Evolutionary conservation across 2,329 filamentous ascomycete species (phyloP).

Genomic region (Chrysoporthe cubensis): DNA sequence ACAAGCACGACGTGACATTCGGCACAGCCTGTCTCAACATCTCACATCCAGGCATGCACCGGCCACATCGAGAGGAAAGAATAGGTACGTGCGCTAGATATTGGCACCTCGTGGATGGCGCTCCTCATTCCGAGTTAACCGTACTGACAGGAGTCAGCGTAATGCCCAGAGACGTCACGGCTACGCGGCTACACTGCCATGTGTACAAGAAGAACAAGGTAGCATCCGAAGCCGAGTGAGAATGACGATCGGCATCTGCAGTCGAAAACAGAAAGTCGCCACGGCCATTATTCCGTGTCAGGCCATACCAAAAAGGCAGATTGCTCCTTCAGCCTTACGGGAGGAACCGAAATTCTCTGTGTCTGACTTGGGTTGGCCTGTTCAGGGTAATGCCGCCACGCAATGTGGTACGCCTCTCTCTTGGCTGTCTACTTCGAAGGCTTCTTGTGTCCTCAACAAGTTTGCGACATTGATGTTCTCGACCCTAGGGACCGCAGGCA

Average conservation of each 20-base stretch:
- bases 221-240: not conserved
- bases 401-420: not conserved
- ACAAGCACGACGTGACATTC: slow-evolving; percentile 2
- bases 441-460: not conserved
- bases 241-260: slow-evolving; percentile 14
- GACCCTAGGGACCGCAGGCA: not conserved
- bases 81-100: not conserved
- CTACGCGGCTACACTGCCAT: not conserved
- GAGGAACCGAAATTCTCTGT: slow-evolving; percentile 6
- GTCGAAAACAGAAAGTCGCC: not conserved
- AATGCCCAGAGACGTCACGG: not conserved
- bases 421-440: not conserved
- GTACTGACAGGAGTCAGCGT: not conserved
- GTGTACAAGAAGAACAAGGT: slow-evolving; percentile 1
- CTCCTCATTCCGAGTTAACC: not conserved
- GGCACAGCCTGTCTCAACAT: slow-evolving; percentile 1
- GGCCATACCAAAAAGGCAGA: not conserved
- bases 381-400: not conserved
- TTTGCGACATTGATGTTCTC: not conserved
- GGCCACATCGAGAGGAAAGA: not conserved
- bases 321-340: slow-evolving; percentile 13
- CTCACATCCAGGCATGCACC: not conserved
- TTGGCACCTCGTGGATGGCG: not conserved
- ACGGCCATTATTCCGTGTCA: too few relatives aligned
- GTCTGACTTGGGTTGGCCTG: not conserved